Base-by-base conservation (phyloP, 2,329 filamentous ascomycete genomes). In the Macrophomina tecta region DNA sequence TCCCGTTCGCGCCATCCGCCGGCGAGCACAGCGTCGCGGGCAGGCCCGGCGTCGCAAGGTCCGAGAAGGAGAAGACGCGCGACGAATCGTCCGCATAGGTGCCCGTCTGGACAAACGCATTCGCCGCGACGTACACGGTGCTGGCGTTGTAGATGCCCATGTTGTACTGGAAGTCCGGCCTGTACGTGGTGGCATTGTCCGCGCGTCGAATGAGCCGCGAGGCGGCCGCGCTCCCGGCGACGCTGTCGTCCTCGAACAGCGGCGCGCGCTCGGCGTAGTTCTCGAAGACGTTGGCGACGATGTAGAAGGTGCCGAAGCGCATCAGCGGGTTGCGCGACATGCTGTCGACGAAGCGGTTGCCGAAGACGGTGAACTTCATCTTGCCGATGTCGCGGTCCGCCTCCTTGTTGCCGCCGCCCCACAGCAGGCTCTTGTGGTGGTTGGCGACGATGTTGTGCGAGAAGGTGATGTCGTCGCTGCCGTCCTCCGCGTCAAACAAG, bases 291-390 rank as follows among this genome's bases (percentile, higher is more conserved):
- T 64, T 64, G 36, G 11, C 38, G 36, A 64, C 48, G 48, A 64
- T 52, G 61, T 64, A 53, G 61, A 64, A 64, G 36, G 61, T 64
- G 61, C 61, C 61, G 61, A 64, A 64, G 61, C 61, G 61, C 61
- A 64, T 64, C 14, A 64, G 61, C 36, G 61, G 61, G 48, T 64
- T 64, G 48, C 61, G 61, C 18, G 18, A 32, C 61, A 64, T 23
- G 34, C 30, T 38, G 61, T 64, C 51, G 48, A 30, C n/a, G 38
- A 64, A 64, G 61, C 45, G 61, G 61, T 64, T 64, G 23, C 18
- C 61, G 61, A 40, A 64, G 48, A 64, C 49, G 61, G 61, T 64
- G 48, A 64, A 64, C 12, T 12, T 16, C 61, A 64, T 64, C 48
- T 53, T 52, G 61, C 61, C 61, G 18, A 64, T 18, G 61, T 64